Conservation (phyloP, 2,329 filamentous ascomycete genomes). For the Colletotrichum tropicale region DNA sequence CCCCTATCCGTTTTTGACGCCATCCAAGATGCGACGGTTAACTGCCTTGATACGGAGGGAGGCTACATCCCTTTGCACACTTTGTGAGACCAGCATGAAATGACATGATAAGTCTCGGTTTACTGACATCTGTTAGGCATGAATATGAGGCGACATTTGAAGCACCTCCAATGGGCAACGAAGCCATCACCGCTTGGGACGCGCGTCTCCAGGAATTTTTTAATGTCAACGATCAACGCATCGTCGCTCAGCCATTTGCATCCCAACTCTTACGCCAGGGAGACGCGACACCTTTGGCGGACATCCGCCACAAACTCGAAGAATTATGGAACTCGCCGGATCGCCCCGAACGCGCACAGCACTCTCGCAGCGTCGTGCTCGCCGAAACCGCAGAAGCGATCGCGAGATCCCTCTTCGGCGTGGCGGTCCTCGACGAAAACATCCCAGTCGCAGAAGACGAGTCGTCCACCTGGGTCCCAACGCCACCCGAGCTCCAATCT, state of each 20-base stretch:
- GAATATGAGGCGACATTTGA: conserved; percentile 20
- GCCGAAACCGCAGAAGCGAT: conserved; percentile 20
- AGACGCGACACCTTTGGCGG: neutral
- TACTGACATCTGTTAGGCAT: conserved; percentile 3
- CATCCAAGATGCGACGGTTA: neutral
- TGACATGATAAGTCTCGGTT: neutral
- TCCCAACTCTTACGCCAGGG: neutral
- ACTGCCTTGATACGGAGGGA: conserved; percentile 8
- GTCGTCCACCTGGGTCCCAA: conserved; percentile 11
- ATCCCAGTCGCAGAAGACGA: neutral
- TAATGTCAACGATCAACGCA: neutral
- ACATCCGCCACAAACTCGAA: conserved; percentile 8
- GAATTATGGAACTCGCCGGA: neutral
- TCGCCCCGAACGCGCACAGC: neutral
- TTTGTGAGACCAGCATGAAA: neutral
- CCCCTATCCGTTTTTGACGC: conserved; percentile 7
- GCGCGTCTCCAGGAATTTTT: conserved; percentile 11
- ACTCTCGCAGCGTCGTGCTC: conserved; percentile 13
- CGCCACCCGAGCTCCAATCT: neutral
- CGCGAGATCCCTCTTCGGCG: conserved; percentile 12
- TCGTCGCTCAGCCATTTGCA: conserved; percentile 10
- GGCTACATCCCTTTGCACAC: conserved; percentile 12
- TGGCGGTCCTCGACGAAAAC: conserved; percentile 14
- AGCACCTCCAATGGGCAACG: conserved; percentile 7
- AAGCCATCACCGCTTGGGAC: conserved; percentile 14